phyloP scores from a whole-genome alignment of 108 stramenopile species.

The Fistulifera pelliculosa region DNA sequence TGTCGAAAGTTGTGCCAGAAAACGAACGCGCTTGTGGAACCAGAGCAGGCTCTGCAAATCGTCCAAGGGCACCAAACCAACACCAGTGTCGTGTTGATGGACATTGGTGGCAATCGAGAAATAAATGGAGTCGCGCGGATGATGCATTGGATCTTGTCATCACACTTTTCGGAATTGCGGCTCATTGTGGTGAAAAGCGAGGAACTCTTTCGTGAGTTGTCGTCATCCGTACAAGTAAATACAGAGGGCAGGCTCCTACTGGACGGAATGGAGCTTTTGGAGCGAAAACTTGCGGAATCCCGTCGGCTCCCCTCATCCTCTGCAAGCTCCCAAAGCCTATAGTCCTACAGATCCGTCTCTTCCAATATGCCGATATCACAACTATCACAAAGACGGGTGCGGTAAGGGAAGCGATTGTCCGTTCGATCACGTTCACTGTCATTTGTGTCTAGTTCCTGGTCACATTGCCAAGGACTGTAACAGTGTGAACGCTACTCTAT shows the following conservation, averaged over 20 bases:
- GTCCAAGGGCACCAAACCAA: slow-evolving; percentile 23
- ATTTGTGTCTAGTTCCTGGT: slow-evolving; percentile 50
- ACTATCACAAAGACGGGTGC: slow-evolving; percentile 65
- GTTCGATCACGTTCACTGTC: slow-evolving; percentile 78
- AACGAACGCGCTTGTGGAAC: no score
- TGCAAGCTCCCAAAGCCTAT: slow-evolving; percentile 50
- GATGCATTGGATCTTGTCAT: slow-evolving; percentile 50
- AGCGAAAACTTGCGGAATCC: slow-evolving; percentile 2
- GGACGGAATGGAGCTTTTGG: slow-evolving; percentile 21
- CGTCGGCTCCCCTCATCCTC: slow-evolving; percentile 49
- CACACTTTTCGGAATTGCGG: slow-evolving; percentile 18
- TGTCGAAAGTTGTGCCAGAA: no score
- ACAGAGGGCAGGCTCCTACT: slow-evolving; percentile 13
- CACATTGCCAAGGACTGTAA: slow-evolving; percentile 58
- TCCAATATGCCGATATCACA: slow-evolving; percentile 80
- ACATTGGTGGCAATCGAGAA: slow-evolving; percentile 83
- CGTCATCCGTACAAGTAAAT: background rate
- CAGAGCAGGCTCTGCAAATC: no score
- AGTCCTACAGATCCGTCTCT: slow-evolving; percentile 44
- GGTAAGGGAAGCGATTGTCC: slow-evolving; percentile 28
- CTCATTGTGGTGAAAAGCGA: slow-evolving; percentile 71
- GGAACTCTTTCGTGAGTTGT: slow-evolving; percentile 32
- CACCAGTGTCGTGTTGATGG: slow-evolving; percentile 46
- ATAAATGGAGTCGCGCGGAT: slow-evolving; percentile 44
- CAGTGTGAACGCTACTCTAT: no score